Base-by-base conservation (phyloP, 345 rosid species). In the Mercurialis annua region DNA sequence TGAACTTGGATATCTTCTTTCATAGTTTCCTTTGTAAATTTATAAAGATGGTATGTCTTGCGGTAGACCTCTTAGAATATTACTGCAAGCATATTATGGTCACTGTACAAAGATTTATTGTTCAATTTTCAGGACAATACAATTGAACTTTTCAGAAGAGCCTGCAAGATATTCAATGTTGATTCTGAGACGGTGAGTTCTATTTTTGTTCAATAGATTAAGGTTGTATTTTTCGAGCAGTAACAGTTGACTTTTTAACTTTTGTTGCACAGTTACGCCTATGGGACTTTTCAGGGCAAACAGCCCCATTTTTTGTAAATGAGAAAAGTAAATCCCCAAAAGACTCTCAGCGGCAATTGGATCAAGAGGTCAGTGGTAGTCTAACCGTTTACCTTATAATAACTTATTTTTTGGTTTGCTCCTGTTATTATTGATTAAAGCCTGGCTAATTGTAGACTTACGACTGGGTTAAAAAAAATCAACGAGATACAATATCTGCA, bases 221-320 rank as follows among this genome's bases (percentile, higher is more conserved):
- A 26, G 64, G 65, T 44, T 24, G 21, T 40, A 17, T 38, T 29
- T 56, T 68, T 68, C 65, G 53, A 52, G 49, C 31, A 69, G 34
- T 62, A 65, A 26, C 26, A 42, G 64, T 72, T 59, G 57, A 63
- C 49, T 26, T 71, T 65, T 64, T 73, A 71, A 80, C 69, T 62
- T 58, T 20, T 77, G 48, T 65, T 77, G 48, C 67, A 71, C 90
- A 94, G 99, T 49, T 91, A 66, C 92, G 85, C 40, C 86, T 94
- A 52, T 91, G 99, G 98, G 99, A 91, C 75, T 87, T 87, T 78
- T 94, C 93, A 50, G 92, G 96, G 64, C 92, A 85, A 77, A 91
- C 91, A 56, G 73, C 83, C 57, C 76, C 80, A 65, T 79, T 76
- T 80, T 83, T 85, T 53, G 60, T 73, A 49, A 84, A 80, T 68